These are phyloP conservation scores for Trametes coccinea DNA, from an alignment of 768 basidiomycete species.

Conservation along the genomic window DNA sequence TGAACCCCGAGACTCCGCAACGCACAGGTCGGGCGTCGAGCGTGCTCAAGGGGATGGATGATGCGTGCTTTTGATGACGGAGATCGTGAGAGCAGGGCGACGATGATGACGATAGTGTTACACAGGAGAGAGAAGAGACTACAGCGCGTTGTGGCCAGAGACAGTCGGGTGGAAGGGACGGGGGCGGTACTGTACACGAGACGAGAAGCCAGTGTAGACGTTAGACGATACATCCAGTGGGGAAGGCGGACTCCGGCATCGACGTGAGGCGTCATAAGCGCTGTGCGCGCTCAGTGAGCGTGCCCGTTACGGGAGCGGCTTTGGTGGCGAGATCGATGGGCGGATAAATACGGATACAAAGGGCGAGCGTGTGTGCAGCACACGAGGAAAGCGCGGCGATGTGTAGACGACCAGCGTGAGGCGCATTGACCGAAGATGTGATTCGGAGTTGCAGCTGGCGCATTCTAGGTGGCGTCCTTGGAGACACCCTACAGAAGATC, in stretches of 20 bases:
- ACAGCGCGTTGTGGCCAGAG: conserved; percentile 15
- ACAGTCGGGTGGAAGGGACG: background rate
- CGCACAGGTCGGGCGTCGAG: conserved; percentile 2
- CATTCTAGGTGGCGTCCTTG: background rate
- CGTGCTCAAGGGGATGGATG: conserved; percentile 4
- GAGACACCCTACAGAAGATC: background rate
- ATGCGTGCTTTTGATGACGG: conserved; percentile 20
- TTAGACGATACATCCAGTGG: conserved; percentile 14
- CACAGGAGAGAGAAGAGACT: conserved; percentile 6
- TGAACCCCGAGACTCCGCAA: conserved; percentile 6
- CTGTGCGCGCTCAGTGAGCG: background rate
- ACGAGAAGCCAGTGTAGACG: background rate
- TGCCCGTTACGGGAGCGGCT: background rate
- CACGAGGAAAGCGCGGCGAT: background rate
- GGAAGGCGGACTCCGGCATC: background rate
- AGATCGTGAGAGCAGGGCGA: conserved; percentile 14
- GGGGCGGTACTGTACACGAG: conserved; percentile 13
- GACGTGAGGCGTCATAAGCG: background rate
- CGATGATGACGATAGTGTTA: conserved; percentile 11
- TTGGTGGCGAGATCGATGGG: background rate
- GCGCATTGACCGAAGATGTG: background rate
- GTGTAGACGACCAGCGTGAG: background rate
- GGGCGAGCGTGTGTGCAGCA: background rate
- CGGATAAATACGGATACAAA: conserved; percentile 13
- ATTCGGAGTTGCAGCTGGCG: background rate